Evolutionary conservation across 768 basidiomycete genomes (phyloP).

Genomic region (Xerocomellus intermedius): DNA sequence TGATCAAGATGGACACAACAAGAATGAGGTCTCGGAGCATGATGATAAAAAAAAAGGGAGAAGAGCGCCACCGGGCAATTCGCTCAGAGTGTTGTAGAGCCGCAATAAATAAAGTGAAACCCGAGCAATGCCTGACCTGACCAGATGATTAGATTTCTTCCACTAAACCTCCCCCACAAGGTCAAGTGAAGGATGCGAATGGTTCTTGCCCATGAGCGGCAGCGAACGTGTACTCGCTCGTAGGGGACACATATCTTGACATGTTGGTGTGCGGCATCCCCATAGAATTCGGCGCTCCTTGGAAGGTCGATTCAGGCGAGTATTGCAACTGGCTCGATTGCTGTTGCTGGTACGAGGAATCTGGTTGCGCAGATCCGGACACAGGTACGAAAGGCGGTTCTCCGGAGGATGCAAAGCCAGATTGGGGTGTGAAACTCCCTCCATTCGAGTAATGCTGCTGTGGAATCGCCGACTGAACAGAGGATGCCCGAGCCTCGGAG

Average conservation of each 20-base stretch:
- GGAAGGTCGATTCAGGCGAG: conserved; percentile 19
- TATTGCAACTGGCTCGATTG: conserved; percentile 18
- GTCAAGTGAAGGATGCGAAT: conserved; percentile 21
- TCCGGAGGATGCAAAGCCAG: conserved; percentile 10
- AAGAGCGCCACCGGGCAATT: conserved; percentile 5
- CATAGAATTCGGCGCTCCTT: conserved; percentile 11
- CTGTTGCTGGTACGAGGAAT: conserved; percentile 13
- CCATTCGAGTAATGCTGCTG: conserved; percentile 18
- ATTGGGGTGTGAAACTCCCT: conserved; percentile 11
- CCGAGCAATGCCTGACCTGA: background rate
- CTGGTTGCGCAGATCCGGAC: conserved; percentile 8
- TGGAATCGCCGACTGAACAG: conserved; percentile 17
- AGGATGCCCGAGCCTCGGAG: conserved; percentile 12
- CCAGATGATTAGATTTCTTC: background rate
- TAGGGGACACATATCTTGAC: conserved; percentile 16
- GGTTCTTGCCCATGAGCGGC: conserved; percentile 25
- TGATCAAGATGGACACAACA: conserved; percentile 19
- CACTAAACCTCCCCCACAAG: background rate
- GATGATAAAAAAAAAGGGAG: conserved; percentile 4
- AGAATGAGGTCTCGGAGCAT: conserved; percentile 9
- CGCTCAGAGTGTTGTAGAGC: background rate
- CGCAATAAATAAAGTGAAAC: conserved; percentile 5
- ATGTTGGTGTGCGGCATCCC: conserved; percentile 13
- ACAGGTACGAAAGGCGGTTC: conserved; percentile 20
- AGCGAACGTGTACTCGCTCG: conserved; percentile 22